Base-by-base conservation (phyloP, 106 monocot species). In the Dendrobium catenatum region DNA sequence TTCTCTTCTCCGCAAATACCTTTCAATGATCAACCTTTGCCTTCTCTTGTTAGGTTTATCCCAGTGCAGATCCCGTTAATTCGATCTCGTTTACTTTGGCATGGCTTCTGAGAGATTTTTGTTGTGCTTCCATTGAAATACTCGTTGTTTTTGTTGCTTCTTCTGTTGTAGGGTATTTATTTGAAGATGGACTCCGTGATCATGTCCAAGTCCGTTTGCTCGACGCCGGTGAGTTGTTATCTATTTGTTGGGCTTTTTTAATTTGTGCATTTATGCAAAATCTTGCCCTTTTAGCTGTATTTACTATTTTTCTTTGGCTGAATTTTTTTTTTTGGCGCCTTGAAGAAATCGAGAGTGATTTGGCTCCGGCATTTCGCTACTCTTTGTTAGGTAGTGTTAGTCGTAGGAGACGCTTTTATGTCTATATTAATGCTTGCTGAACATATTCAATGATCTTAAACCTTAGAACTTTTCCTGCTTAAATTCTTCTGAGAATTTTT, bases 171-270 rank as follows among this genome's bases (percentile, higher is more conserved):
- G 80, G 67, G 47, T 6, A 77, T 77, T 54, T n/a, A 77, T 72
- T 20, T 42, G 72, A 76, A 75, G 26, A 85, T 85, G 85, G 77
- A 77, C 42, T 81, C 85, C 5, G 72, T 85, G 85, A 80, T 81
- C 40, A 77, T 72, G 9, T 54, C 55, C 85, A 85, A 81, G 59
- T 77, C 81, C 15, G 81, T 81, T 48, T 55, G 43, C 81, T 78
- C 72, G 67, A 9, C 56, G 42, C 81, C 80, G 17, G 85, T 79
- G 68, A 70, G 72, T 40, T 40, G 72, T 13, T 51, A 51, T 10
- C 15, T 13, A 51, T 51, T 15, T 51, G 51, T 51, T 51, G 51
- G 13, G 15, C 51, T 13, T 51, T 51, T 1, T 51, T 51, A 15
- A 13, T 13, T 13, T 13, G 13, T 13, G 51, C 51, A 51, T 51